phyloP scores from a whole-genome alignment of 176 grass and related monocot species.

The Ensete glaucum region DNA sequence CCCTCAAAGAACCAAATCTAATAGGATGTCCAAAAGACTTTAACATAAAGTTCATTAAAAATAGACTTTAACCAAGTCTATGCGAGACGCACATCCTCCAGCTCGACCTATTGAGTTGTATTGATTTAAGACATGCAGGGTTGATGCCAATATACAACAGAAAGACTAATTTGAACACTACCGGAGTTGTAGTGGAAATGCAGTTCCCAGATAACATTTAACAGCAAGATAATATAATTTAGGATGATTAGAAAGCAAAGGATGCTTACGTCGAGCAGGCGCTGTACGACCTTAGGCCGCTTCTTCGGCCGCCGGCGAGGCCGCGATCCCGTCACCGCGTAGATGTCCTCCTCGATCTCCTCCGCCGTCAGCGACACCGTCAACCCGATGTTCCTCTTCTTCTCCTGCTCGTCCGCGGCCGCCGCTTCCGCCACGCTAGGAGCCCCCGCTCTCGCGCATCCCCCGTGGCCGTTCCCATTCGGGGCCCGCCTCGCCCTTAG shows the following conservation, averaged over 20 bases:
- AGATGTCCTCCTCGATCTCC: slow-evolving; percentile 95
- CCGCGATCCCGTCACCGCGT: slow-evolving; percentile 75
- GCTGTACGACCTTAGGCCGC: slow-evolving; percentile 67
- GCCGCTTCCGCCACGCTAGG: neutral
- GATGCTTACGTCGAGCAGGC: slow-evolving; percentile 76
- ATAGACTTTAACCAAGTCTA: too few species aligned
- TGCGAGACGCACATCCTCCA: too few species aligned
- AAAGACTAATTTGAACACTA: neutral
- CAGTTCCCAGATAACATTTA: neutral
- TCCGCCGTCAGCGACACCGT: slow-evolving; percentile 47
- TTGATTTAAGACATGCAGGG: too few species aligned
- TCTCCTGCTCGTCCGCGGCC: neutral
- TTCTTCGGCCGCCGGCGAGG: slow-evolving; percentile 83
- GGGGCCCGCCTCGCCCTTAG: slow-evolving; percentile 49
- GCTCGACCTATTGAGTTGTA: too few species aligned
- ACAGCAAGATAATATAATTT: neutral
- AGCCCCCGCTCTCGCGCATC: neutral
- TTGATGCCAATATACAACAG: too few species aligned
- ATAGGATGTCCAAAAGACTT: too few species aligned
- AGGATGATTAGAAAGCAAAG: neutral
- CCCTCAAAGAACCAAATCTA: too few species aligned
- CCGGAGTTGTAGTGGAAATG: neutral
- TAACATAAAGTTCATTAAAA: too few species aligned
- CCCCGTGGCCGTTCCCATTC: slow-evolving; percentile 2
- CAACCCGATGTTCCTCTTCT: slow-evolving; percentile 32